phyloP scores from a whole-genome alignment of 768 basidiomycete genomes.

The Phlebiopsis gigantea region DNA sequence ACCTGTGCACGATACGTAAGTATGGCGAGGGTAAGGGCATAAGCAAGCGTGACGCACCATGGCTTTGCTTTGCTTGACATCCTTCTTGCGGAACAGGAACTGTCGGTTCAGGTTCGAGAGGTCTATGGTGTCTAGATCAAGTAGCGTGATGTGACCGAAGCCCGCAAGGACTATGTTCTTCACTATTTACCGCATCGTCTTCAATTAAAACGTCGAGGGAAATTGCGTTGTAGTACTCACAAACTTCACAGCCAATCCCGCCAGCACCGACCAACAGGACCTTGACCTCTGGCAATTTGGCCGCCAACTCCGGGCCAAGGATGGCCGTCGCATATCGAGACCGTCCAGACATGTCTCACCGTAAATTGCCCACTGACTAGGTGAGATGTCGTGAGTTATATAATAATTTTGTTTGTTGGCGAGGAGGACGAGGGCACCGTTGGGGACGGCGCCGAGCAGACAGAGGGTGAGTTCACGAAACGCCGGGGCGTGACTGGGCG shows the following conservation, averaged over 20 bases:
- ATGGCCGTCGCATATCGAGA: conserved; percentile 63
- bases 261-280: conserved; percentile 93
- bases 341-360: conserved; percentile 7
- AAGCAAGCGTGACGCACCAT: conserved; percentile 46
- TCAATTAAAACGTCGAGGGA: background rate
- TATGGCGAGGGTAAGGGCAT: background rate
- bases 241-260: conserved; percentile 94
- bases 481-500: background rate
- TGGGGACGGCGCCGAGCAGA: background rate
- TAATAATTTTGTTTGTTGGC: background rate
- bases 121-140: conserved; percentile 98
- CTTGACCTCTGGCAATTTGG: conserved; percentile 53
- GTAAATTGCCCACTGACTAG: background rate
- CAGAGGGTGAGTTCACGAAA: background rate
- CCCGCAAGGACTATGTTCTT: conserved; percentile 94
- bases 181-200: conserved; percentile 40
- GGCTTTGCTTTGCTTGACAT: conserved; percentile 95
- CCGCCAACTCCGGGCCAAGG: conserved; percentile 67
- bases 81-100: conserved; percentile 94
- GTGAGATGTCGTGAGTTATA: too few species aligned
- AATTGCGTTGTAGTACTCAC: conserved; percentile 38
- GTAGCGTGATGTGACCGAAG: conserved; percentile 85
- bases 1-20: conserved; percentile 39
- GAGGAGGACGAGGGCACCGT: background rate
- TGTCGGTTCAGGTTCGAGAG: conserved; percentile 96